Percentiles rank a stretch among this genome's conserved stretches.
phyloP scores from a whole-genome alignment of 1,139 yeast species.

The Nakaseomyces uthaithaninus region DNA sequence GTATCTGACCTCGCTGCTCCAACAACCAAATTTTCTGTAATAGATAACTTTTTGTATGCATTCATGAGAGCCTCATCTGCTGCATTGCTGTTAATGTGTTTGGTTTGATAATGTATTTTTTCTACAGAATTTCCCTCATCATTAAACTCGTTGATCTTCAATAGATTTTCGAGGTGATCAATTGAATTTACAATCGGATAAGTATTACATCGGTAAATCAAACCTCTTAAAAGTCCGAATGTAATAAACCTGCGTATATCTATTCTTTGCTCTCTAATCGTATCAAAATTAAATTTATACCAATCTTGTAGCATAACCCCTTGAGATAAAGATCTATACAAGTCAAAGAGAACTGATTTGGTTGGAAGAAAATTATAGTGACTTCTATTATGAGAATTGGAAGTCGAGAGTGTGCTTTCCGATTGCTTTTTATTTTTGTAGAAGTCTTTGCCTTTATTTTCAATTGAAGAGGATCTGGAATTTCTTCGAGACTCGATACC shows the following conservation, averaged over 20 bases:
- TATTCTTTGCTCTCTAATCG: constrained; percentile 53
- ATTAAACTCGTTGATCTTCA: constrained; percentile 11
- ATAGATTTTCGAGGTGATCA: constrained; percentile 33
- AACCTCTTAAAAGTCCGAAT: constrained; percentile 75
- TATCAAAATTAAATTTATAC: constrained; percentile 58
- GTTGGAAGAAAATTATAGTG: constrained; percentile 44
- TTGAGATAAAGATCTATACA: constrained; percentile 72
- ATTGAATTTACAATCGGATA: constrained; percentile 51
- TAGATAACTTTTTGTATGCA: constrained; percentile 23
- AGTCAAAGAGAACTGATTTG: constrained; percentile 56
- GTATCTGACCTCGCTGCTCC: constrained; percentile 12
- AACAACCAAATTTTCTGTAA: constrained; percentile 13
- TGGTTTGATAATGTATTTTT: constrained; percentile 7
- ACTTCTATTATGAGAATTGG: constrained; percentile 14
- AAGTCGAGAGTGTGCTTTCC: constrained; percentile 20
- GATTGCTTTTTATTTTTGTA: constrained; percentile 16
- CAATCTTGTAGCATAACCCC: constrained; percentile 75
- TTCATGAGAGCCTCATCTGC: constrained; percentile 27
- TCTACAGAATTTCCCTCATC: not conserved
- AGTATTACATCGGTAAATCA: constrained; percentile 72
- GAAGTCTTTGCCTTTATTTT: not conserved
- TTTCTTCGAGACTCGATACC: constrained; percentile 10
- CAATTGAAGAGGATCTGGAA: constrained; percentile 7
- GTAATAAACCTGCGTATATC: constrained; percentile 79
- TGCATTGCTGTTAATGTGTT: constrained; percentile 13